A percentile compares a stretch with the other conserved stretches of the same genome.
These are phyloP conservation scores for Fusarium zealandicum DNA, from an alignment of 2,329 filamentous ascomycete genomes.

Conservation along the genomic window DNA sequence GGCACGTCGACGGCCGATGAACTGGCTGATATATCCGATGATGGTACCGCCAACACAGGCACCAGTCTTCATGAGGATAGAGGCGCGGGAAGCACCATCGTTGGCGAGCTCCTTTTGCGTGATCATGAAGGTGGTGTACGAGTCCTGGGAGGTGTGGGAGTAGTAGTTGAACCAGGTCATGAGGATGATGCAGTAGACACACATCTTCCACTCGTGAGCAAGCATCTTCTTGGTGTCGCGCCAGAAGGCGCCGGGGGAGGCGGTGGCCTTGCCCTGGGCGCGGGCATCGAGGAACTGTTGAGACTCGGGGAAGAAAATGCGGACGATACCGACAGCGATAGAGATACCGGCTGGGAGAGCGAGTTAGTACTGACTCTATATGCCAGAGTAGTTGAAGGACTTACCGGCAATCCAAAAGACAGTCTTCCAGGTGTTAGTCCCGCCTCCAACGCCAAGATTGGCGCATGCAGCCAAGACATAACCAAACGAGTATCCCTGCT, in stretches of 20 bases:
- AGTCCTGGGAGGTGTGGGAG: conserved; percentile 82
- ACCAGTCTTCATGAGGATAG: conserved; percentile 82
- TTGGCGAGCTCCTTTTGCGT: conserved; percentile 74
- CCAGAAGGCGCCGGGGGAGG: conserved; percentile 66
- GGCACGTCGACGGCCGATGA: conserved; percentile 73
- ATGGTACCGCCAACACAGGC: conserved; percentile 77
- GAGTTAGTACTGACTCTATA: background rate
- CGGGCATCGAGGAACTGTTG: conserved; percentile 77
- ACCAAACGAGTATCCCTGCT: conserved; percentile 82
- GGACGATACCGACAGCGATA: conserved; percentile 71
- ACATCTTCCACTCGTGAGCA: conserved; percentile 75
- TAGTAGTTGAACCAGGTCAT: conserved; percentile 82
- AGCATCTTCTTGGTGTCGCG: conserved; percentile 73
- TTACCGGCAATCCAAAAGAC: conserved; percentile 73
- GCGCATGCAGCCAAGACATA: conserved; percentile 80
- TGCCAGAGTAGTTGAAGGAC: background rate
- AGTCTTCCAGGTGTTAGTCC: conserved; percentile 72
- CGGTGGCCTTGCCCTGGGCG: conserved; percentile 60
- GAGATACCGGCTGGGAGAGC: conserved; percentile 62
- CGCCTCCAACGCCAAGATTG: conserved; percentile 75
- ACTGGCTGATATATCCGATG: conserved; percentile 78
- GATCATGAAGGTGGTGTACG: conserved; percentile 82
- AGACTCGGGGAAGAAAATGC: conserved; percentile 75
- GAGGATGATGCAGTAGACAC: conserved; percentile 76
- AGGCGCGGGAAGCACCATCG: conserved; percentile 70